Percentiles rank a stretch among this genome's conserved stretches.
Conservation (phyloP, 805 yeast species). For the Clavispora asparagi region DNA sequence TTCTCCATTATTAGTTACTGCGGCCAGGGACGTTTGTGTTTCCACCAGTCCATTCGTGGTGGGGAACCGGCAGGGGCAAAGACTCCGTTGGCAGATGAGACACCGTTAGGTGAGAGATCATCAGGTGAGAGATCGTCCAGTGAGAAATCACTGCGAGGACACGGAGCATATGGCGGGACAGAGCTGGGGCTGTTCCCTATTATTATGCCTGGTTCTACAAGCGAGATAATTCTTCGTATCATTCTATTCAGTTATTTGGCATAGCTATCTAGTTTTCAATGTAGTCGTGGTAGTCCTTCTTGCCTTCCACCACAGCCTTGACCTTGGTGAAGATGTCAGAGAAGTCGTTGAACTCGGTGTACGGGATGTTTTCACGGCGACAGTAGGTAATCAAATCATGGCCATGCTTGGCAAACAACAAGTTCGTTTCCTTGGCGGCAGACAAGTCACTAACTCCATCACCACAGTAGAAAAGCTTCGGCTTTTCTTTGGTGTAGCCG, state of each 20-base stretch:
- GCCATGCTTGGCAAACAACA: slow-evolving; percentile 90
- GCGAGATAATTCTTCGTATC: no score
- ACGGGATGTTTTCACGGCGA: slow-evolving; percentile 73
- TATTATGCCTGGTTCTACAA: no score
- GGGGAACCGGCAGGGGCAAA: no score
- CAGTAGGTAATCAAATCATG: slow-evolving; percentile 86
- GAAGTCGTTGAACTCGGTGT: slow-evolving; percentile 74
- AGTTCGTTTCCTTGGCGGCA: slow-evolving; percentile 93
- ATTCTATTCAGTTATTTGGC: neutral
- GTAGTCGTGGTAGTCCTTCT: slow-evolving; percentile 11
- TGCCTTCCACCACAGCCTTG: slow-evolving; percentile 42
- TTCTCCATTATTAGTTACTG: no score
- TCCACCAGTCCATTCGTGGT: no score
- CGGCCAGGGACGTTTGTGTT: neutral
- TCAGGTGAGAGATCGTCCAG: no score
- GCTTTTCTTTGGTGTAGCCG: slow-evolving; percentile 34
- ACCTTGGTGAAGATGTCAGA: slow-evolving; percentile 66
- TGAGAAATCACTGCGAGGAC: no score
- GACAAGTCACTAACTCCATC: slow-evolving; percentile 95
- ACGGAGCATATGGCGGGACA: no score
- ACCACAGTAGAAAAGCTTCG: slow-evolving; percentile 85
- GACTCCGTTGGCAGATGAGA: no score
- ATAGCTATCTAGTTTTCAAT: slow-evolving; percentile 10
- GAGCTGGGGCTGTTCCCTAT: no score
- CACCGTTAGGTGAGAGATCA: no score